These are phyloP conservation scores for Artomyces pyxidatus DNA, from an alignment of 768 basidiomycete species.

Conservation along the genomic window DNA sequence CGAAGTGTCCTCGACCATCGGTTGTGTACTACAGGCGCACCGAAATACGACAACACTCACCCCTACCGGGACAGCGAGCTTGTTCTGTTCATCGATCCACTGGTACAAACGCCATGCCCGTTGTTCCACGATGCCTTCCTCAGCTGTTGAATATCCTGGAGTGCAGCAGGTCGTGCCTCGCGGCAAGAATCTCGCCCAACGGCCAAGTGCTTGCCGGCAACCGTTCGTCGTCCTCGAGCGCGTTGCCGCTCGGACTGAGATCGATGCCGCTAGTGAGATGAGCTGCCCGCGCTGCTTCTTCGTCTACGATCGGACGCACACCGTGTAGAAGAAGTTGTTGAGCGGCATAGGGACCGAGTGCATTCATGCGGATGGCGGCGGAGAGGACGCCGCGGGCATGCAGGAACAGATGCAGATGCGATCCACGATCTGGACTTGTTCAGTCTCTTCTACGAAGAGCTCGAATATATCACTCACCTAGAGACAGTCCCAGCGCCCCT, in stretches of 20 bases:
- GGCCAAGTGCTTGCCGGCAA: slow-evolving; percentile 88
- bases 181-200: slow-evolving; percentile 82
- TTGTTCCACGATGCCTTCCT: no score
- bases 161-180: slow-evolving; percentile 89
- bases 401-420: slow-evolving; percentile 87
- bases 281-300: slow-evolving; percentile 30
- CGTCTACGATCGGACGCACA: slow-evolving; percentile 57
- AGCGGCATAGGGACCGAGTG: slow-evolving; percentile 85
- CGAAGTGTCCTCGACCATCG: no score
- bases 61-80: no score
- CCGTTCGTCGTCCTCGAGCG: neutral
- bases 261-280: no score
- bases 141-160: slow-evolving; percentile 91
- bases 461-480: slow-evolving; percentile 40
- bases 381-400: slow-evolving; percentile 87
- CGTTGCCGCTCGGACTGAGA: no score
- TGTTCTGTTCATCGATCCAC: no score
- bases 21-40: no score
- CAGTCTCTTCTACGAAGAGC: neutral
- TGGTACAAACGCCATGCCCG: no score
- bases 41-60: no score
- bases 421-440: slow-evolving; percentile 54
- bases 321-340: slow-evolving; percentile 80
- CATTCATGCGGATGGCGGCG: slow-evolving; percentile 86
- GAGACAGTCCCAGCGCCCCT: slow-evolving; percentile 60